Base-by-base conservation (phyloP, 306 rosid genomes). In the Vicia sativa region DNA sequence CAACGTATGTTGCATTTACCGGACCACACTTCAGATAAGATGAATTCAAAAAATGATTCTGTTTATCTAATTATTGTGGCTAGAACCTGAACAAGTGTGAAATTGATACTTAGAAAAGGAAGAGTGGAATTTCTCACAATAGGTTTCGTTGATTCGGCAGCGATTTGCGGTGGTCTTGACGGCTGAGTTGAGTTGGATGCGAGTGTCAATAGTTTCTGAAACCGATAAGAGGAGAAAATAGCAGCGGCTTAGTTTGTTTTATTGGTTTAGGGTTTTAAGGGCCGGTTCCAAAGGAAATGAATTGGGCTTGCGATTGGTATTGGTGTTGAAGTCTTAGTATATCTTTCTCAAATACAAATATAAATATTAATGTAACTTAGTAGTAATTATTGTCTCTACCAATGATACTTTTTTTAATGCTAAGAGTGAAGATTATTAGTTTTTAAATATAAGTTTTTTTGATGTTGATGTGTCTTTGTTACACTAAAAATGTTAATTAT, bases 181-280 rank as follows among this genome's bases (percentile, higher is more conserved):
- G 56, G 29, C 26, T 34, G 7, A 9, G 28, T 18, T 50, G 29
- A 50, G 56, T 50, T 18, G 28, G 19, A 5, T 49, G 56, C 56
- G 50, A 14, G 3, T 45, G 18, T 2, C 7, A 7, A 2, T 18
- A 8, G 56, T 16, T 18, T 49, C 6, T 19, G 56, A 19, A 2
- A n/a, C 23, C 7, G 38, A 34, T 34, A 34, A 34, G 9, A 15
- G 11, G 23, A 11, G 1, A 6, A 18, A 49, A 10, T 8, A 4
- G 28, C 13, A 18, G 56, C 26, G 56, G 56, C 38, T 34, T 34
- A 1, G 21, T 50, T 11, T 18, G 28, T 8, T 50, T 50, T 50
- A 25, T 16, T 50, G 56, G 1, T 9, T 50, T 50, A 50, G 56
- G 56, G 56, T 50, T 50, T 50, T 50, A 50, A 50, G 56, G 56